These are phyloP conservation scores for Talaromyces sp. DNA, from an alignment of 2,329 filamentous ascomycete genomes.

Conservation along the genomic window DNA sequence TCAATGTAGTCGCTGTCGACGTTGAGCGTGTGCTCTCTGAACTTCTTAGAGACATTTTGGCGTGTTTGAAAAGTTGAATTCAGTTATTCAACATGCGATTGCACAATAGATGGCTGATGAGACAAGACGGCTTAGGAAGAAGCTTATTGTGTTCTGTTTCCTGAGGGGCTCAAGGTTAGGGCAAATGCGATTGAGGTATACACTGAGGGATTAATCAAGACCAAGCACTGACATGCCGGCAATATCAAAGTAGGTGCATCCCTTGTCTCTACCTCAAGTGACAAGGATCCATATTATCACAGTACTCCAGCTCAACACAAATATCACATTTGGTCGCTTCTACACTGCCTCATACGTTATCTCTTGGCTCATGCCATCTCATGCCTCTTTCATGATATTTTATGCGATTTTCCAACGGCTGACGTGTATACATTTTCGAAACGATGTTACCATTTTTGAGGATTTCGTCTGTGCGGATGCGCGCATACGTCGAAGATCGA, in stretches of 20 bases:
- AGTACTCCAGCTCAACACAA: too few species aligned
- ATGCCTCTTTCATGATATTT: not conserved
- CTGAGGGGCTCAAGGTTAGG: not conserved
- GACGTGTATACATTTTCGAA: not conserved
- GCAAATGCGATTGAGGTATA: not conserved
- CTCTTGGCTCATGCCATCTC: not conserved
- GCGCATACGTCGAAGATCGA: not conserved
- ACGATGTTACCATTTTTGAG: not conserved
- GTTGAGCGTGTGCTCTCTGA: not conserved
- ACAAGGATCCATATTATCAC: not conserved
- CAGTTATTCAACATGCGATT: not conserved
- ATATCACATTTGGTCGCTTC: not conserved
- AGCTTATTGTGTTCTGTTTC: not conserved
- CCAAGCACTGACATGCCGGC: not conserved
- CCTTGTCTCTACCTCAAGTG: not conserved
- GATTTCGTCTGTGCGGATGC: not conserved
- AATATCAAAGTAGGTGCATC: not conserved
- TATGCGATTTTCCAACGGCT: not conserved
- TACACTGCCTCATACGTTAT: not conserved
- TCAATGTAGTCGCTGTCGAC: not conserved
- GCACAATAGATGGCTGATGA: not conserved
- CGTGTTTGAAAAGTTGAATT: not conserved
- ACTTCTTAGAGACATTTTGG: not conserved
- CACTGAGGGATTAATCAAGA: not conserved
- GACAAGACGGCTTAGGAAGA: not conserved